Conservation (phyloP, 192 early-diverging fungal genomes). For the Mortierella claussenii region DNA sequence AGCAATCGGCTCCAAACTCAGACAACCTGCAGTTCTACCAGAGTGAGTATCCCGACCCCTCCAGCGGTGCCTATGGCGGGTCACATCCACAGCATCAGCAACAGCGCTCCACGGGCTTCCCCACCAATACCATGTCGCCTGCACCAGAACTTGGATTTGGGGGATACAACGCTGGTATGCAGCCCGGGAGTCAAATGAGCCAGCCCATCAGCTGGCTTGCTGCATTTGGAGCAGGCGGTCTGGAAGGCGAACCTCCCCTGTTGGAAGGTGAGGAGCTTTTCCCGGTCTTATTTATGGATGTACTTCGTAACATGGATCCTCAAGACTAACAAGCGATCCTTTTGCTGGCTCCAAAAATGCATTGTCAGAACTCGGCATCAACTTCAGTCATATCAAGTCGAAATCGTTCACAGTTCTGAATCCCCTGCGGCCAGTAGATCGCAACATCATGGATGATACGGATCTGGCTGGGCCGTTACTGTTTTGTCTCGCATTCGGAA, state of each 20-base stretch:
- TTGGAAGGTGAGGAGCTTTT: conserved; percentile 92
- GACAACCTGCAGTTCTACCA: conserved; percentile 69
- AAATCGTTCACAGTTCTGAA: conserved; percentile 91
- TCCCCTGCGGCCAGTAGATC: conserved; percentile 77
- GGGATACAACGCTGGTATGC: conserved; percentile 34
- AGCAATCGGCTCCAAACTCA: conserved; percentile 20
- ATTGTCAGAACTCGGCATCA: conserved; percentile 87
- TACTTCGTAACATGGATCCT: no score
- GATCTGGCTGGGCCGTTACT: conserved; percentile 96
- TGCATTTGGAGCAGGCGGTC: conserved; percentile 94
- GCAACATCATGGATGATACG: conserved; percentile 94
- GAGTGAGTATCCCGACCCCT: conserved; percentile 61
- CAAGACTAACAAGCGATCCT: not conserved
- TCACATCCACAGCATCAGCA: conserved; percentile 17
- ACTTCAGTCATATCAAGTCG: conserved; percentile 90
- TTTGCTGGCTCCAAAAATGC: not conserved
- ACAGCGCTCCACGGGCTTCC: conserved; percentile 45
- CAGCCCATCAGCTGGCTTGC: conserved; percentile 40
- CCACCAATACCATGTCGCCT: conserved; percentile 31
- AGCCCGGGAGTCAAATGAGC: conserved; percentile 41
- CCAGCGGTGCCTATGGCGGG: conserved; percentile 25
- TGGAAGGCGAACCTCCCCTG: conserved; percentile 92
- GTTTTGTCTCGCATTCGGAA: conserved; percentile 92
- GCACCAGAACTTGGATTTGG: conserved; percentile 40
- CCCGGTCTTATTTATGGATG: not conserved